Evolutionary conservation across 2,329 filamentous ascomycete species (phyloP).

Genomic region (Ophiostoma quercus): DNA sequence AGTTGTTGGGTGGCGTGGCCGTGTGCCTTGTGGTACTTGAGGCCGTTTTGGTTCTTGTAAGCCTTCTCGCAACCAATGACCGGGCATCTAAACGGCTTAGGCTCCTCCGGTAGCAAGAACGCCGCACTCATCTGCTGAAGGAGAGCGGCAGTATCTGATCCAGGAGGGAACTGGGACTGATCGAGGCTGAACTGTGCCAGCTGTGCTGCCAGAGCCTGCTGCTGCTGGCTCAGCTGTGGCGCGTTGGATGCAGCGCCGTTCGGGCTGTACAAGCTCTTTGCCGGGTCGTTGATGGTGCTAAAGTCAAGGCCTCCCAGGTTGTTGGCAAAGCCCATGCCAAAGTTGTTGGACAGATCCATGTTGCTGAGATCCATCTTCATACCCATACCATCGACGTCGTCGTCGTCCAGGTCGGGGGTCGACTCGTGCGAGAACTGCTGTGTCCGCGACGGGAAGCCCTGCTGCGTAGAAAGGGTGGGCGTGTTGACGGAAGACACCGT

Average conservation of each 20-base stretch:
- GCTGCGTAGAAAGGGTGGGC: conserved; percentile 77
- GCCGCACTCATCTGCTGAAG: conserved; percentile 51
- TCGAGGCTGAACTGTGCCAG: conserved; percentile 69
- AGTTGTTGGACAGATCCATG: conserved; percentile 44
- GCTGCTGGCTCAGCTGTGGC: conserved; percentile 54
- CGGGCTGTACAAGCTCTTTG: conserved; percentile 85
- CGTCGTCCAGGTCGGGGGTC: conserved; percentile 66
- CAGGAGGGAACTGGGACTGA: conserved; percentile 67
- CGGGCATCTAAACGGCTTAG: conserved; percentile 95
- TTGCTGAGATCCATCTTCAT: conserved; percentile 56
- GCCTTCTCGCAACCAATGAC: conserved; percentile 99
- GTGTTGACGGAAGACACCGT: conserved; percentile 97
- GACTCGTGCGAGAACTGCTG: conserved; percentile 42
- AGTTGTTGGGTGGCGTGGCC: conserved; percentile 95
- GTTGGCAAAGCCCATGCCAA: conserved; percentile 51
- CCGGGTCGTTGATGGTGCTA: conserved; percentile 79
- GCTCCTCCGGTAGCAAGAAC: conserved; percentile 75
- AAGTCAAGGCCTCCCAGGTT: conserved; percentile 43
- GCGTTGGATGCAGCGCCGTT: conserved; percentile 53
- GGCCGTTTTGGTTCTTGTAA: conserved; percentile 98
- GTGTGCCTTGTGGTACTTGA: conserved; percentile 79
- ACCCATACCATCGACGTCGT: conserved; percentile 60
- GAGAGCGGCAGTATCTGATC: conserved; percentile 62
- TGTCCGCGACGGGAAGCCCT: conserved; percentile 51
- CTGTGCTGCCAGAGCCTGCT: conserved; percentile 61